These are phyloP conservation scores for Gamarada debralockiae DNA, from an alignment of 495 filamentous ascomycete species.

Conservation along the genomic window DNA sequence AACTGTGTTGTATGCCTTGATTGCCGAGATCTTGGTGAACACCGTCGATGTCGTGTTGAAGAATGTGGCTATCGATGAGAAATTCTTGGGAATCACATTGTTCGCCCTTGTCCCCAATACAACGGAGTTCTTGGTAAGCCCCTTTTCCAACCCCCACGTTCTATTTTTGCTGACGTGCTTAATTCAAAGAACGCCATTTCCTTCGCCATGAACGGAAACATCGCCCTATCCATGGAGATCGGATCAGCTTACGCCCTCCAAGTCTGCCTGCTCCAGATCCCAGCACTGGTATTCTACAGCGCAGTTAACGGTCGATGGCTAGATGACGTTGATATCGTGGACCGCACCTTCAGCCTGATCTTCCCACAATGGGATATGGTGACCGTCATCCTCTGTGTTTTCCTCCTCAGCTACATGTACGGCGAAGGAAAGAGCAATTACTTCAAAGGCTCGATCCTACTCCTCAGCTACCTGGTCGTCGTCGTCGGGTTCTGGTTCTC, in stretches of 20 bases:
- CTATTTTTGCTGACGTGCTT: conserved; percentile 30
- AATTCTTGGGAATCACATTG: conserved; percentile 95
- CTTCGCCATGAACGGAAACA: conserved; percentile 99
- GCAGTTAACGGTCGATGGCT: conserved; percentile 44
- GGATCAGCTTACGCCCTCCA: conserved; percentile 96
- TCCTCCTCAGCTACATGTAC: conserved; percentile 95
- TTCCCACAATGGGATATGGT: conserved; percentile 99
- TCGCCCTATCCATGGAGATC: conserved; percentile 98
- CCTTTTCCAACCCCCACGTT: not conserved
- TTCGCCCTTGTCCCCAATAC: conserved; percentile 98
- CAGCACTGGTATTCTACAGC: conserved; percentile 87
- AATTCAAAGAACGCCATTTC: conserved; percentile 95
- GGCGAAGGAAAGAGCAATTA: conserved; percentile 97
- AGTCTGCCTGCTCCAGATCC: conserved; percentile 95
- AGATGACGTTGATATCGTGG: conserved; percentile 50
- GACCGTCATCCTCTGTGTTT: conserved; percentile 95
- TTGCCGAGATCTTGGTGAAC: conserved; percentile 94
- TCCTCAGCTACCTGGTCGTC: conserved; percentile 91
- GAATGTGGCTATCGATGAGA: conserved; percentile 89
- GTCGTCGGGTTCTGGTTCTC: conserved; percentile 89
- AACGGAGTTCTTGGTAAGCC: conserved; percentile 88
- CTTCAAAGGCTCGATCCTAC: conserved; percentile 89
- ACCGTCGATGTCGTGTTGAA: conserved; percentile 93
- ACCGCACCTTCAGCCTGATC: conserved; percentile 87
- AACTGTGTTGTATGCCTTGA: conserved; percentile 89